phyloP scores from a whole-genome alignment of 306 rosid genomes.

The Glycine soja region DNA sequence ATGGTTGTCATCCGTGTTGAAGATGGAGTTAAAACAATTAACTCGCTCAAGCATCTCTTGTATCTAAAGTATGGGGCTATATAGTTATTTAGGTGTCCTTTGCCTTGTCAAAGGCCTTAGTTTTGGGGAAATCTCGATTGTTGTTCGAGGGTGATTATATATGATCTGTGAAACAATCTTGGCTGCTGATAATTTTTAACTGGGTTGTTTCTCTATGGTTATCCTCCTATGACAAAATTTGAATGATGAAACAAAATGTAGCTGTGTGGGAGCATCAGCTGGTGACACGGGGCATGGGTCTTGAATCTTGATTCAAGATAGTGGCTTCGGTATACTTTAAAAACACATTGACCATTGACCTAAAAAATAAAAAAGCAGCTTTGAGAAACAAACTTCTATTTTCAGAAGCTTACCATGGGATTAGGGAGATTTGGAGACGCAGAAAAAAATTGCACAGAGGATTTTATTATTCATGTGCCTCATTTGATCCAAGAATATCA shows the following conservation, averaged over 20 bases:
- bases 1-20: conserved; percentile 48
- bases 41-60: conserved; percentile 46
- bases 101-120: conserved; percentile 27
- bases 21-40: conserved; percentile 41
- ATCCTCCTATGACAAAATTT: not conserved
- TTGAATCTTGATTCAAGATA: not conserved
- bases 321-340: not conserved
- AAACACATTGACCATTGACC: not conserved
- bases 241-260: not conserved
- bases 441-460: not conserved
- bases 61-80: conserved; percentile 47
- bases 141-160: conserved; percentile 47
- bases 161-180: conserved; percentile 49
- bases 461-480: not conserved
- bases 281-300: not conserved
- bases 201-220: conserved; percentile 30
- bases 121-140: conserved; percentile 41
- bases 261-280: not conserved
- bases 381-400: too few species aligned
- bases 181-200: conserved; percentile 45
- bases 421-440: too few species aligned
- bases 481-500: not conserved
- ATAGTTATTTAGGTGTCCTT: conserved; percentile 47
- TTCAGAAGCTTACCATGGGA: too few species aligned
- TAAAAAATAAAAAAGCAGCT: not conserved